Percentiles rank a stretch among this genome's conserved stretches.
Evolutionary conservation across 2,329 filamentous ascomycete species (phyloP).

Genomic region (Penicillium sp.): DNA sequence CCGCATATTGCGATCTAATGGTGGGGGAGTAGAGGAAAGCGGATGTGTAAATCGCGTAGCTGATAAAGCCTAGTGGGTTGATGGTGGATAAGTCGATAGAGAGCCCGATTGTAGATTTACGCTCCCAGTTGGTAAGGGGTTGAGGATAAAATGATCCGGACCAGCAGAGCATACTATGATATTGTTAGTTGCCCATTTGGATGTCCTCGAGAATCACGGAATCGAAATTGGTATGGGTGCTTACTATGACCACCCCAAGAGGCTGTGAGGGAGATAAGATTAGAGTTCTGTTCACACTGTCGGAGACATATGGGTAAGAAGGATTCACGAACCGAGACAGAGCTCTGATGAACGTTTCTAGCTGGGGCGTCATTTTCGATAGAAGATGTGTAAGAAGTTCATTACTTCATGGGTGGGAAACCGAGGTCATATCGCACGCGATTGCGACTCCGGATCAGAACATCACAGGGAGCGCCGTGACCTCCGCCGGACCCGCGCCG

Average conservation of each 20-base stretch:
- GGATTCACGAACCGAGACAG: conserved; percentile 43
- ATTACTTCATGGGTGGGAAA: background rate
- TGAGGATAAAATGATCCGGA: conserved; percentile 93
- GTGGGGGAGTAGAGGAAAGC: conserved; percentile 77
- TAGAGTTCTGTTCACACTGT: conserved; percentile 19
- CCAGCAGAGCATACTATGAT: conserved; percentile 66
- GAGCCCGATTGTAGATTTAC: conserved; percentile 77
- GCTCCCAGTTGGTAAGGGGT: conserved; percentile 74
- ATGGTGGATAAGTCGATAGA: conserved; percentile 84
- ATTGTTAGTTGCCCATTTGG: background rate
- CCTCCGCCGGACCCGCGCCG: background rate
- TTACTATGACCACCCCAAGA: conserved; percentile 74
- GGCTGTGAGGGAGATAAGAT: conserved; percentile 50
- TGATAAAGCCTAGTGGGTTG: conserved; percentile 64
- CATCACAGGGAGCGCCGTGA: background rate
- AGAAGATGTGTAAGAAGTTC: background rate
- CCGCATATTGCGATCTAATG: conserved; percentile 80
- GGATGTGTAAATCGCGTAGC: conserved; percentile 73
- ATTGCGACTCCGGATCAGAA: conserved; percentile 13
- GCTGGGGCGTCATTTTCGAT: conserved; percentile 31
- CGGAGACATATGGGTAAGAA: background rate
- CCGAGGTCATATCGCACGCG: background rate
- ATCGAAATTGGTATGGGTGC: conserved; percentile 10
- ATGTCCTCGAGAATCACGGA: background rate
- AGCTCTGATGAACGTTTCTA: conserved; percentile 40